Percentiles rank a stretch among this genome's conserved stretches.
These are phyloP conservation scores for Hymenoscyphus infarciens DNA, from an alignment of 2,329 filamentous ascomycete species.

Conservation along the genomic window DNA sequence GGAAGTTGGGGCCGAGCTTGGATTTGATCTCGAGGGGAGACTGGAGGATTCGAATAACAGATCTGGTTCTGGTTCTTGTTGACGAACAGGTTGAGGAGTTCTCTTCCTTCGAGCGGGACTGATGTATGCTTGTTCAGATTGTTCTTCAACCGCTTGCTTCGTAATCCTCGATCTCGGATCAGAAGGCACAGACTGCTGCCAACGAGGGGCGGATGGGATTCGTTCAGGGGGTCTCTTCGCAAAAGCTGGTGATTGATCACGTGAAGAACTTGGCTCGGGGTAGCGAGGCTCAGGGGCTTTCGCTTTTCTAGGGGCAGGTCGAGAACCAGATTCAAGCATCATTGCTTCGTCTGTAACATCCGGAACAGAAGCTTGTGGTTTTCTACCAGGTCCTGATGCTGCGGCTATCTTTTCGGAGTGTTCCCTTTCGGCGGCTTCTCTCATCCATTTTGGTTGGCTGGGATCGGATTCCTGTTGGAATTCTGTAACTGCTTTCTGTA, in stretches of 20 bases:
- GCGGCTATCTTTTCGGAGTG: conserved; percentile 38
- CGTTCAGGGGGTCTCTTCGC: conserved; percentile 43
- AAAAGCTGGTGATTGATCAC: conserved; percentile 49
- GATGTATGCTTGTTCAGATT: conserved; percentile 78
- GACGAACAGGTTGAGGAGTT: conserved; percentile 38
- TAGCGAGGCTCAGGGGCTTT: conserved; percentile 28
- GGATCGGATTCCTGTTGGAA: conserved; percentile 72
- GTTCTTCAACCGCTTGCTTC: conserved; percentile 72
- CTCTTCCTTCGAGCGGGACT: conserved; percentile 78
- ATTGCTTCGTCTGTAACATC: conserved; percentile 68
- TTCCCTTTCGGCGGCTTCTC: conserved; percentile 50
- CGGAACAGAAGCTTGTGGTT: conserved; percentile 22
- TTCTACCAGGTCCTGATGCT: conserved; percentile 32
- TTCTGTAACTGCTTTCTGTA: conserved; percentile 88
- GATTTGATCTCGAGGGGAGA: conserved; percentile 29
- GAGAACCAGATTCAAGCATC: conserved; percentile 67
- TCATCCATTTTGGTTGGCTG: conserved; percentile 93
- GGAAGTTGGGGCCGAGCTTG: conserved; percentile 33
- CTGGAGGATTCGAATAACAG: conserved; percentile 52
- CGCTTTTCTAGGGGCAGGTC: conserved; percentile 46
- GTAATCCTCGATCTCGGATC: conserved; percentile 62
- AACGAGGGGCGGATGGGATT: conserved; percentile 50
- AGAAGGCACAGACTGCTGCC: conserved; percentile 50
- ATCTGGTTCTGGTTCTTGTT: conserved; percentile 51
- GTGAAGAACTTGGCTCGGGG: conserved; percentile 31